Conservation (phyloP, 2,329 filamentous ascomycete genomes). For the Aspergillaceae sp. region DNA sequence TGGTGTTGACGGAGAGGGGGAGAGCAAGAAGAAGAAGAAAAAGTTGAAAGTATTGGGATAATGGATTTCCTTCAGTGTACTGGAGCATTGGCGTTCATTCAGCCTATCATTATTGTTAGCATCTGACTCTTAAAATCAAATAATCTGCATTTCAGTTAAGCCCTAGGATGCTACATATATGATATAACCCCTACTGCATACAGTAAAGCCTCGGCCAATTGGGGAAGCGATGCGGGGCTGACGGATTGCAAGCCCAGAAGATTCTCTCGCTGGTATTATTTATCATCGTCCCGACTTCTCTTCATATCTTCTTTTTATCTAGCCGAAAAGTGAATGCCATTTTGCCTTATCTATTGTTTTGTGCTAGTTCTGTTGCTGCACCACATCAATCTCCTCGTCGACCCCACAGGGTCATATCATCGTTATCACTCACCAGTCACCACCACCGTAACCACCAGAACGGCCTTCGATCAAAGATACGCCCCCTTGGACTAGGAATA, state of each 20-base stretch:
- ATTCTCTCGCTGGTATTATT: conserved; percentile 1
- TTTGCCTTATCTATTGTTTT: neutral
- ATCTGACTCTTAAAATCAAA: no score
- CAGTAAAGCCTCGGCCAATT: neutral
- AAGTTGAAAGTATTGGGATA: conserved; percentile 43
- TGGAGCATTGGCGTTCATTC: neutral
- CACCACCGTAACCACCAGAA: no score
- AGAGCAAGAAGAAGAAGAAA: conserved; percentile 52
- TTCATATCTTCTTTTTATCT: no score
- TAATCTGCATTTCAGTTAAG: no score
- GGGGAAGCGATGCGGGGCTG: conserved; percentile 6
- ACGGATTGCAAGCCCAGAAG: conserved; percentile 5
- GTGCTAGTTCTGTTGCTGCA: neutral
- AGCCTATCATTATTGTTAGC: no score
- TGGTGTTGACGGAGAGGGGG: conserved; percentile 22
- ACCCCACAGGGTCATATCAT: no score
- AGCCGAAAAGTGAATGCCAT: neutral
- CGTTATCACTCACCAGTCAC: no score
- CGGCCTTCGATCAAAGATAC: no score
- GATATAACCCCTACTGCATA: neutral
- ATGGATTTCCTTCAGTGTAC: conserved; percentile 1
- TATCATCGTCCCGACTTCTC: no score
- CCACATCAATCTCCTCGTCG: neutral
- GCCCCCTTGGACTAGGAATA: neutral
- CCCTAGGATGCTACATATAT: no score